Base-by-base conservation (phyloP, 768 basidiomycete species). In the Phallus indusiatus region DNA sequence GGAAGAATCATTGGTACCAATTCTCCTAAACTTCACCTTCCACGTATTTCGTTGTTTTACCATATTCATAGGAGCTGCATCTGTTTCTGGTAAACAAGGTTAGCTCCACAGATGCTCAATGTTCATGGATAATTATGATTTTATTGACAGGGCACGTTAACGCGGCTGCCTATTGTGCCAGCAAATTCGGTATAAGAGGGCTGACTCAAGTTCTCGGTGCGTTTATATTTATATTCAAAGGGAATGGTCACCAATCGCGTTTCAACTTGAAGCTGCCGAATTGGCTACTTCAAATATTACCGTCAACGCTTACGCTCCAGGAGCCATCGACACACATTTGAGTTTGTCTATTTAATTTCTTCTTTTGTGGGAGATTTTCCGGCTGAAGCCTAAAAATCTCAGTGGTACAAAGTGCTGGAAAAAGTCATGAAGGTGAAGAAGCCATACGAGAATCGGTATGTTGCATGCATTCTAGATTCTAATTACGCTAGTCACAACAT, bases 1-100 rank as follows among this genome's bases (percentile, higher is more conserved):
- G 74, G 76, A 1, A 58, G 75, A 6, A 73, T 76, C 1, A 68
- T 77, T 56, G 77, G 75, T 28, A 64, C 20, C 48, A 66, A 0
- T 57, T 63, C 62, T 33, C n/a, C n/a, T n/a, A n/a, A n/a, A n/a
- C n/a, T n/a, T n/a, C n/a, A n/a, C n/a, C n/a, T n/a, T n/a, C n/a
- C n/a, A 3, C 5, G 51, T 11, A n/a, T 20, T 51, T 51, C n/a
- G 28, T 28, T 6, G 48, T 51, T 9, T 35, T 28, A 49, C 9
- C 33, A 33, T 47, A 28, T 12, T 46, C 42, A 5, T 36, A 59
- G 57, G 57, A 5, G 57, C 57, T 7, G 35, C 28, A 5, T 59
- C 57, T 11, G 28, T 12, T 8, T 51, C 0, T 10, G 57, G 57
- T 20, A 59, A 59, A 53, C n/a, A 48, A 58, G 56, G 56, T 58